phyloP scores from a whole-genome alignment of 106 monocot genomes.

The Acorus calamus region DNA sequence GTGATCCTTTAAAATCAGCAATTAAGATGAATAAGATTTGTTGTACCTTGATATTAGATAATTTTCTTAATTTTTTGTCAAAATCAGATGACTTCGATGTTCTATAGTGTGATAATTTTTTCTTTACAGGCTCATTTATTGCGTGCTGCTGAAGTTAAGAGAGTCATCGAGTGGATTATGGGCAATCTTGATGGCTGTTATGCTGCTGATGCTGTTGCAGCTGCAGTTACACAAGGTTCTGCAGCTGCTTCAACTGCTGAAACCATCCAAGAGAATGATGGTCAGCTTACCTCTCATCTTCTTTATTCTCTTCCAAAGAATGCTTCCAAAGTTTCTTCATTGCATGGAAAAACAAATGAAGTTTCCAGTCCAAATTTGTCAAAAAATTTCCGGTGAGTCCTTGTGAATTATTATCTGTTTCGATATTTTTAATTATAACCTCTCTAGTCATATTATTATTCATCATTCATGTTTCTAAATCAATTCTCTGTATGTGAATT shows the following conservation, averaged over 20 bases:
- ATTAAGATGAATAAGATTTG: no score
- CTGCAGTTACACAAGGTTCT: slow-evolving; percentile 22
- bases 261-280: slow-evolving; percentile 32
- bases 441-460: no score
- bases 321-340: slow-evolving; percentile 26
- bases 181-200: slow-evolving; percentile 67
- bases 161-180: slow-evolving; percentile 84
- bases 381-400: slow-evolving; percentile 71
- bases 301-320: slow-evolving; percentile 40
- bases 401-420: neutral
- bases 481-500: no score
- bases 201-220: slow-evolving; percentile 47
- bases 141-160: slow-evolving; percentile 93
- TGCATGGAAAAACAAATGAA: slow-evolving; percentile 61
- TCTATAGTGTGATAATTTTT: slow-evolving; percentile 43
- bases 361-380: slow-evolving; percentile 45
- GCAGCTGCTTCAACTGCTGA: slow-evolving; percentile 26
- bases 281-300: slow-evolving; percentile 23
- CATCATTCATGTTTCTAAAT: no score
- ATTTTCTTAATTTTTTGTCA: no score
- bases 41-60: no score
- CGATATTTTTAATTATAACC: no score
- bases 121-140: slow-evolving; percentile 81
- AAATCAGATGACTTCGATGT: slow-evolving; percentile 1
- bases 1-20: no score